These are phyloP conservation scores for Erodium moschatum DNA, from an alignment of 441 rosid species.

Conservation along the genomic window DNA sequence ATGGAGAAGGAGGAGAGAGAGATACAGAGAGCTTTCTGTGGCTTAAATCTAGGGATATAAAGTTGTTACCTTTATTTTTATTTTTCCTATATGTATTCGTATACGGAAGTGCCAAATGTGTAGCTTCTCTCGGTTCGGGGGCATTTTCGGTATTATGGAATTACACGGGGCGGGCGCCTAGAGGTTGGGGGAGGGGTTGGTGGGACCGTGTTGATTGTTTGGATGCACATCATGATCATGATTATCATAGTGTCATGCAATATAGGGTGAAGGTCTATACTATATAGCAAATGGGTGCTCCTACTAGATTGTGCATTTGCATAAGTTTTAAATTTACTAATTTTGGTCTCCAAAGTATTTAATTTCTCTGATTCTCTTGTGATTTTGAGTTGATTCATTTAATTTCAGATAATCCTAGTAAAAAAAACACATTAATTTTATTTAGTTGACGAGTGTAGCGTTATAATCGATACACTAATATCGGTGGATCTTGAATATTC, in stretches of 20 bases:
- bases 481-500: no score
- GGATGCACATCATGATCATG: not conserved
- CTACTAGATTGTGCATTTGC: not conserved
- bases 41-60: constrained; percentile 7
- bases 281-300: not conserved
- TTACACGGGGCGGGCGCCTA: not conserved
- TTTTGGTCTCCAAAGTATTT: not conserved
- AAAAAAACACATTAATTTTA: no score
- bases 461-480: no score
- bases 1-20: not conserved
- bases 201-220: not conserved
- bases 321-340: no score
- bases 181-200: not conserved
- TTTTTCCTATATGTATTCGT: not conserved
- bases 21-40: not conserved
- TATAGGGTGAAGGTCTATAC: not conserved
- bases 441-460: no score
- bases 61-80: not conserved
- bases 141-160: not conserved
- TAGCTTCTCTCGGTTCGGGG: not conserved
- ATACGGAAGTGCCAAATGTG: not conserved
- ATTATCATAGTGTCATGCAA: not conserved
- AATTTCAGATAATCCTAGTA: not conserved
- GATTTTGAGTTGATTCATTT: not conserved
- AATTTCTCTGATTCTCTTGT: not conserved